Base-by-base conservation (phyloP, 768 basidiomycete species). In the Vishniacozyma victoriae region DNA sequence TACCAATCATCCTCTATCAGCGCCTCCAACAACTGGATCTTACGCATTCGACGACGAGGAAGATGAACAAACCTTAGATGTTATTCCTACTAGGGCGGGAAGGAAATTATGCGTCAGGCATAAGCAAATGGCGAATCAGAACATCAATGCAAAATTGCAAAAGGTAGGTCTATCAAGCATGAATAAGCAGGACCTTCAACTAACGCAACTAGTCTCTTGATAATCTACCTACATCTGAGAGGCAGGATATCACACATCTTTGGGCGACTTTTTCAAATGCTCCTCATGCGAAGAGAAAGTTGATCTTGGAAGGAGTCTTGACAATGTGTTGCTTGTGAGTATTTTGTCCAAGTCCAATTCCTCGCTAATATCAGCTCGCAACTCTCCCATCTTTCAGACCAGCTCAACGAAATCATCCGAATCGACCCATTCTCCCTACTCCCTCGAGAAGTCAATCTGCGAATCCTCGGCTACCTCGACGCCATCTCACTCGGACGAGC, bases 241-340 rank as follows among this genome's bases (percentile, higher is more conserved):
- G 93, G 35, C 81, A 88, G 68, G 81, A 84, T 24, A 84, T 96
- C 70, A 96, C 84, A 62, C 79, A 85, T 4, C 81, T 97, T 60
- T 99, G 95, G 95, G 86, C 91, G 56, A 89, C 83, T 62, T 99
- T 99, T 74, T 93, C 90, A 16, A 87, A 88, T 0, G 93, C 93
- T 1, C 83, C 90, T 0, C 90, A 96, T 62, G 81, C 85, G 4
- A 82, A 87, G 27, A 81, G 95, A 29, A 88, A 86, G 46, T 82
- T 97, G 69, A 96, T 97, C 68, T 84, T 99, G 41, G 88, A 87
- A 62, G 95, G 95, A 33, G 80, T 99, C 50, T 82, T 99, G 59
- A 96, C 95, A 14, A 97, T 99, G 90, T 97, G 92, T 72, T 97
- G 95, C 74, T 96, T 95, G 70, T 73, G 33, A 59, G 68, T 31